Evolutionary conservation across 768 basidiomycete species (phyloP).

Genomic region (Tricholoma terreum): DNA sequence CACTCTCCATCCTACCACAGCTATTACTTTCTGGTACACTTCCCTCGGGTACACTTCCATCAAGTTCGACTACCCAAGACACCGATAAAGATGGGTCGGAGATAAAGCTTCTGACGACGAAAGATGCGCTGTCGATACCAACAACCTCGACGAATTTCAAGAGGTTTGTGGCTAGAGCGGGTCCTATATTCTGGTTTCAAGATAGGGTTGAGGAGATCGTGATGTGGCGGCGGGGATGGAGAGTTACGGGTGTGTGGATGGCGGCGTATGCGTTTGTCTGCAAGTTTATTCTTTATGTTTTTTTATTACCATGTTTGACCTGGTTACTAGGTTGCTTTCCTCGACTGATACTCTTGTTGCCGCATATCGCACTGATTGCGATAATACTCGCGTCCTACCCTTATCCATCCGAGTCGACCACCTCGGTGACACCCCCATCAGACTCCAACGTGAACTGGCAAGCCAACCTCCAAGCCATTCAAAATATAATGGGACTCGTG

Average conservation of each 20-base stretch:
- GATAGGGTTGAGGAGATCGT: conserved; percentile 84
- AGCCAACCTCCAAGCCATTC: conserved; percentile 84
- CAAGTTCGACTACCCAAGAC: conserved; percentile 12
- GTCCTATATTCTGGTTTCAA: conserved; percentile 87
- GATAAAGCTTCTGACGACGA: conserved; percentile 48
- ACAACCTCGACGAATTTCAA: conserved; percentile 79
- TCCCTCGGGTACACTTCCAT: conserved; percentile 15
- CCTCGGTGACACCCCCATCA: conserved; percentile 30
- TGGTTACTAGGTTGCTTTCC: conserved; percentile 67
- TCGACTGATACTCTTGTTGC: conserved; percentile 64
- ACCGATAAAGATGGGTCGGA: conserved; percentile 12
- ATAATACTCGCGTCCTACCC: conserved; percentile 70
- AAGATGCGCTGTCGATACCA: conserved; percentile 73
- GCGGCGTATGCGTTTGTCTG: conserved; percentile 76
- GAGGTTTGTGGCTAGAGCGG: conserved; percentile 71
- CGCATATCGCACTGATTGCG: conserved; percentile 57
- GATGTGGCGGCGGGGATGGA: conserved; percentile 78
- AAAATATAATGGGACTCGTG: conserved; percentile 87
- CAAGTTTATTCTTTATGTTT: conserved; percentile 31
- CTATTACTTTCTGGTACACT: conserved; percentile 33
- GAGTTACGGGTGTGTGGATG: conserved; percentile 72
- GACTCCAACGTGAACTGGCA: conserved; percentile 72
- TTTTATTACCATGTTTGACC: background rate
- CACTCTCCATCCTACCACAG: conserved; percentile 38
- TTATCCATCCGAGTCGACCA: conserved; percentile 27